Conservation (phyloP, 1,284 basidiomycete genomes). For the Cryptococcus sp. region DNA sequence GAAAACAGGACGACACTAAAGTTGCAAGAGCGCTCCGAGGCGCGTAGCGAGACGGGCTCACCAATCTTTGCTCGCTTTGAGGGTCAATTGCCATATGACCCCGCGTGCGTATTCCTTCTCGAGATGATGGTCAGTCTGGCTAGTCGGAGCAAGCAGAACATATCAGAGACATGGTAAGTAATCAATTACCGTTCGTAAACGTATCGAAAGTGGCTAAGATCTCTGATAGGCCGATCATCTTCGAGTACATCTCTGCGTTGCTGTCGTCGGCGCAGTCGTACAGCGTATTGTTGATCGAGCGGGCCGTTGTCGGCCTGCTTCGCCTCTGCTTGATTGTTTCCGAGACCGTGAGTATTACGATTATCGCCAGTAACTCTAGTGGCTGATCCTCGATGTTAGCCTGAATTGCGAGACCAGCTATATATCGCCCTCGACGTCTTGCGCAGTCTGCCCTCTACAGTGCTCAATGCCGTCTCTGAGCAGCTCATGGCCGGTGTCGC, state of each 20-base stretch:
- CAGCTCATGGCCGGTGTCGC: slow-evolving; percentile 85
- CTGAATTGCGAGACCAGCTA: slow-evolving; percentile 81
- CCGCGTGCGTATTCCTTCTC: slow-evolving; percentile 87
- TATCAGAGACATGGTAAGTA: slow-evolving; percentile 81
- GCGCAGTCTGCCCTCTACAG: slow-evolving; percentile 71
- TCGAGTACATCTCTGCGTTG: slow-evolving; percentile 84
- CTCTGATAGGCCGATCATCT: slow-evolving; percentile 74
- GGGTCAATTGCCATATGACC: slow-evolving; percentile 79
- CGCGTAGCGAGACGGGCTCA: slow-evolving; percentile 38
- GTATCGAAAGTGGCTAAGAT: neutral
- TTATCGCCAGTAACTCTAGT: slow-evolving; percentile 6
- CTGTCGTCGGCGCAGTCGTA: slow-evolving; percentile 76
- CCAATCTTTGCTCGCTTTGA: slow-evolving; percentile 36
- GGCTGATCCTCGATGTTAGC: slow-evolving; percentile 52
- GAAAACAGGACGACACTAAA: slow-evolving; percentile 57
- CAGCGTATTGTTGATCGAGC: slow-evolving; percentile 86
- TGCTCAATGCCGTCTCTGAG: slow-evolving; percentile 84
- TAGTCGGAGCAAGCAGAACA: slow-evolving; percentile 70
- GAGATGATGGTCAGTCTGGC: slow-evolving; percentile 91
- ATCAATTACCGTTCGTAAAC: neutral
- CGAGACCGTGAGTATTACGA: slow-evolving; percentile 62
- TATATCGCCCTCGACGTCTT: slow-evolving; percentile 91
- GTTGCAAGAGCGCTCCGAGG: slow-evolving; percentile 58
- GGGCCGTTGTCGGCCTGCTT: slow-evolving; percentile 89
- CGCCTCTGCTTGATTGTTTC: slow-evolving; percentile 77